Percentiles rank a stretch among this genome's conserved stretches.
Conservation (phyloP, 2,329 filamentous ascomycete species). For the Botrytis hyacinthi region DNA sequence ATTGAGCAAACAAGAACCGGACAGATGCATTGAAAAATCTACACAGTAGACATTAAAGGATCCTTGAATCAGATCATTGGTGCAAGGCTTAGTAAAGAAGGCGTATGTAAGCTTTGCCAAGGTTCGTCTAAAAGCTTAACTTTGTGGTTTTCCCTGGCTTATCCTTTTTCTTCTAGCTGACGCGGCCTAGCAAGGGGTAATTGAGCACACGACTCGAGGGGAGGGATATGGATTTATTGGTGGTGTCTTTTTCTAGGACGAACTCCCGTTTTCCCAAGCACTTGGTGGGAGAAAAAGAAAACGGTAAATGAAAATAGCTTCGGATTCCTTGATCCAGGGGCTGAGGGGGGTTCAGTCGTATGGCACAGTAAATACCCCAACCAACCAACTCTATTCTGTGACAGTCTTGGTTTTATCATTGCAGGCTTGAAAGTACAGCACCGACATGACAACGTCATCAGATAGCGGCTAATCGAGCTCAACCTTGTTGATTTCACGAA, state of each 20-base stretch:
- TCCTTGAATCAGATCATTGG: not conserved
- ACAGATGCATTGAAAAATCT: not conserved
- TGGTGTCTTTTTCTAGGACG: not conserved
- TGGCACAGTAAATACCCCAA: not conserved
- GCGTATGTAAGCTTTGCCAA: constrained; percentile 10
- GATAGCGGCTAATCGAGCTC: constrained; percentile 1
- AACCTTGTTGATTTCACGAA: not conserved
- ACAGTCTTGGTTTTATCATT: not conserved
- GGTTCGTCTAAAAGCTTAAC: constrained; percentile 3
- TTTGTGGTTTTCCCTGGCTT: not conserved
- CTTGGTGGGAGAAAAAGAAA: not conserved
- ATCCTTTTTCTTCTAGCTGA: not conserved
- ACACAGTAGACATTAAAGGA: not conserved
- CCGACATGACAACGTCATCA: not conserved
- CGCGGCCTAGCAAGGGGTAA: constrained; percentile 8
- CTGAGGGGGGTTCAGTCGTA: not conserved
- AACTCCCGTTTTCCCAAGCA: not conserved
- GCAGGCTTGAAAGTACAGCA: not conserved
- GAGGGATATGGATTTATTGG: not conserved
- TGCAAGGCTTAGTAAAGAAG: not conserved
- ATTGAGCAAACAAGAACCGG: not conserved
- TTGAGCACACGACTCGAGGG: not conserved
- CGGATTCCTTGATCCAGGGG: not conserved
- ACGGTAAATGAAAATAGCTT: not conserved
- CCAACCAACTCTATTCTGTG: not conserved